Evolutionary conservation across 495 filamentous ascomycete genomes (phyloP).

Genomic region (Neurospora sp.): DNA sequence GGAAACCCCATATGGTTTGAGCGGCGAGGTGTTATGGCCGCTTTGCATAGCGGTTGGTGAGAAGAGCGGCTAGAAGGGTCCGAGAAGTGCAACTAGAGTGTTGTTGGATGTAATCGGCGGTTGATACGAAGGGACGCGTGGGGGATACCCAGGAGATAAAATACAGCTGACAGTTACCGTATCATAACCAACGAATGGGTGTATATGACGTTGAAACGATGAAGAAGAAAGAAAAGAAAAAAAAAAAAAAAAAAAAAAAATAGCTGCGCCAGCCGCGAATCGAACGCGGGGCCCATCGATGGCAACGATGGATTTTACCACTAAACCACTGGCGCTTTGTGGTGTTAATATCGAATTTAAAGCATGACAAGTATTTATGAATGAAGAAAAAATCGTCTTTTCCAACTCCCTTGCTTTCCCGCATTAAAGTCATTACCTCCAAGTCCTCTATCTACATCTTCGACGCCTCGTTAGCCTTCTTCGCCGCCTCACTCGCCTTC

Average conservation of each 20-base stretch:
- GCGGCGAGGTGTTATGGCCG: not conserved
- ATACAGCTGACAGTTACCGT: not conserved
- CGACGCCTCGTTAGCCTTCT: not conserved
- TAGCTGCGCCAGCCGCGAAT: not conserved
- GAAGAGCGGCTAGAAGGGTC: not conserved
- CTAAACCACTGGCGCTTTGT: not conserved
- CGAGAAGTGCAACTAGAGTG: not conserved
- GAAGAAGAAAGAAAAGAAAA: not conserved
- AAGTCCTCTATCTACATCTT: constrained; percentile 34
- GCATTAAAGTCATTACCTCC: not conserved
- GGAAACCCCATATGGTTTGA: not conserved
- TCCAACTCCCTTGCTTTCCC: not conserved
- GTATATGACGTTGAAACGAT: not conserved
- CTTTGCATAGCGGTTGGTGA: not conserved
- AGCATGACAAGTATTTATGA: not conserved
- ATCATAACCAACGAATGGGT: not conserved
- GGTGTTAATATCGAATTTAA: not conserved
- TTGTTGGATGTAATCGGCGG: not conserved
- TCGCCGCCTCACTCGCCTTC: constrained; percentile 28
- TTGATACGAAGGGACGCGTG: not conserved
- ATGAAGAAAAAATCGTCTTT: not conserved
- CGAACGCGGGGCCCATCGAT: not conserved
- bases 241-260: not conserved
- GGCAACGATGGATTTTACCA: not conserved
- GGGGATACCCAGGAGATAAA: not conserved